Evolutionary conservation across 2,329 filamentous ascomycete species (phyloP).

Genomic region (Epichloe scottii): DNA sequence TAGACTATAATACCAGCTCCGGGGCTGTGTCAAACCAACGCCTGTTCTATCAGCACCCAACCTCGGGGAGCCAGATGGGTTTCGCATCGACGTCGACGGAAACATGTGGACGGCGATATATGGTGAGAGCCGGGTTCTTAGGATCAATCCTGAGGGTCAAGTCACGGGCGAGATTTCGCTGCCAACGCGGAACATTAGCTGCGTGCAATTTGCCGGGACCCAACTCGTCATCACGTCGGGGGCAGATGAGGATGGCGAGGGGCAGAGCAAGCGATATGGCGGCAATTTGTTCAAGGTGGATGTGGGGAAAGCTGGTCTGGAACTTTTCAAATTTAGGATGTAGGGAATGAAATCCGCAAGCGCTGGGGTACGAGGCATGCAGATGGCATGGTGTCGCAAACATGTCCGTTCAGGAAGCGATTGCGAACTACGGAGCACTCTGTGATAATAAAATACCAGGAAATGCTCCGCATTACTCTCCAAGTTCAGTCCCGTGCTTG

Average conservation of each 20-base stretch:
- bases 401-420: not conserved
- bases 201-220: conserved; percentile 64
- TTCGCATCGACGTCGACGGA: conserved; percentile 72
- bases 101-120: conserved; percentile 84
- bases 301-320: conserved; percentile 57
- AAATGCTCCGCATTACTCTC: not conserved
- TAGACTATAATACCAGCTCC: conserved; percentile 56
- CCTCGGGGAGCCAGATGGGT: conserved; percentile 64
- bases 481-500: not conserved
- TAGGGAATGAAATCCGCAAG: conserved; percentile 4
- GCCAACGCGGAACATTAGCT: conserved; percentile 71
- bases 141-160: conserved; percentile 56
- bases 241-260: conserved; percentile 46
- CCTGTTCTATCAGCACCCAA: conserved; percentile 59
- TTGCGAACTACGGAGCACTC: not conserved
- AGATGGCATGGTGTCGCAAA: conserved; percentile 2
- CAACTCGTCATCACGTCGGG: conserved; percentile 72
- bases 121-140: conserved; percentile 62
- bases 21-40: conserved; percentile 56
- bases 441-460: too few species aligned
- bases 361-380: too few species aligned
- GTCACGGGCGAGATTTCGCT: conserved; percentile 63
- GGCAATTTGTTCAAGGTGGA: conserved; percentile 67
- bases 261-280: conserved; percentile 49
- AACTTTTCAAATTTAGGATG: conserved; percentile 52